Percentiles rank a stretch among this genome's conserved stretches.
Evolutionary conservation across 257 asterid species (phyloP).

Genomic region (Orobanche coerulescens): DNA sequence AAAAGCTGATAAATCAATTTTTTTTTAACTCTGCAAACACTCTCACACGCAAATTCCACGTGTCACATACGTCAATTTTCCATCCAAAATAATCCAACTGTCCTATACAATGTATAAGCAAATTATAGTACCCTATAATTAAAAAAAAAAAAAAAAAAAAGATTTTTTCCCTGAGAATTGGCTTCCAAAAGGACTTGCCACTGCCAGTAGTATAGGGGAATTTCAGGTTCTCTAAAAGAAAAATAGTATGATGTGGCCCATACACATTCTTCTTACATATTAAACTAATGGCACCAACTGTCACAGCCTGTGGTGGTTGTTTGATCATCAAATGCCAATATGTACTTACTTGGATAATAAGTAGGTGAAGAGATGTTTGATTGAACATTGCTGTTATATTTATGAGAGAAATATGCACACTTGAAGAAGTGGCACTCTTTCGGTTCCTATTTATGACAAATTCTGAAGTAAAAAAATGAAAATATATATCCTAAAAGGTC

Average conservation of each 20-base stretch:
- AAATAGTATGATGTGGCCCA: conserved; percentile 15
- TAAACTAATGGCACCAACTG: conserved; percentile 22
- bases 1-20: not conserved
- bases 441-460: not conserved
- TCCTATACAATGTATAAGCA: not conserved
- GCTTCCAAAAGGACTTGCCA: conserved; percentile 2
- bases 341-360: not conserved
- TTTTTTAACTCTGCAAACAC: not conserved
- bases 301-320: conserved; percentile 25
- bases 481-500: too few species aligned
- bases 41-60: not conserved
- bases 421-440: not conserved
- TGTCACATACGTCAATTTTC: not conserved
- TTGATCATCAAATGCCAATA: conserved; percentile 26
- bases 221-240: not conserved
- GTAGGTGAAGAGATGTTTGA: conserved; percentile 17
- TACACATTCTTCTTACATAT: not conserved
- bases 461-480: not conserved
- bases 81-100: not conserved
- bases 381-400: conserved; percentile 10
- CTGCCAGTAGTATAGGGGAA: not conserved
- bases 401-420: conserved; percentile 3
- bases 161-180: not conserved
- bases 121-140: not conserved
- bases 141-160: too few species aligned